Base-by-base conservation (phyloP, 176 grass and related monocot species). In the Musa schizocarpa region DNA sequence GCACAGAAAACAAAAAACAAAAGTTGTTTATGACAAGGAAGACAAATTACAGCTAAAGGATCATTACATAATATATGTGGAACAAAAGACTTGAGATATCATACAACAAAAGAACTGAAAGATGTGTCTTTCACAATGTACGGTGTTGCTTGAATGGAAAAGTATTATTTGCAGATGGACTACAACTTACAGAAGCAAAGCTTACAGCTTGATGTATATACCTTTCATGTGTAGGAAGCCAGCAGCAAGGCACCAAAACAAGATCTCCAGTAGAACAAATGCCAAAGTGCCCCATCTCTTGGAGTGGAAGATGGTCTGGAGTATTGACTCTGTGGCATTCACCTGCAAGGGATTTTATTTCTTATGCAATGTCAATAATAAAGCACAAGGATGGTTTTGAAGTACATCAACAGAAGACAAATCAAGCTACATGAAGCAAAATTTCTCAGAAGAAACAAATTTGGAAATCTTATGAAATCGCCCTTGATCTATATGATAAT, bases 201-300 rank as follows among this genome's bases (percentile, higher is more conserved):
- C 6, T 77, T 93, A 93, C 43, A 91, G n/a, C 78, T 93, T 98
- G 50, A 93, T 69, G 52, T 85, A 93, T 73, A 93, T 34, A 50
- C 90, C 86, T 85, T 88, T 98, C 79, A 78, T 87, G 68, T 93
- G 94, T 26, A 91, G 79, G 66, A 89, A 82, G 53, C 84, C 91
- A 48, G 88, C 84, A 1, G 74, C 82, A 75, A 98, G 63, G 65
- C 90, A 89, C 86, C 94, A 98, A 68, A 98, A 91, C n/a, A 93
- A 57, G 24, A 98, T 86, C 84, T 98, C 86, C 69, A 89, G 50
- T 5, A 91, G 9, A 59, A 98, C 90, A 71, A 98, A 98, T 17
- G 50, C 75, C 81, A 98, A 69, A 21, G 88, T 98, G 12, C 88
- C 94, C 86, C 83, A 93, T 16, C 82, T 89, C 78, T 89, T 81